Conservation (phyloP, 2,329 filamentous ascomycete species). For the Pyrenochaeta sp. region DNA sequence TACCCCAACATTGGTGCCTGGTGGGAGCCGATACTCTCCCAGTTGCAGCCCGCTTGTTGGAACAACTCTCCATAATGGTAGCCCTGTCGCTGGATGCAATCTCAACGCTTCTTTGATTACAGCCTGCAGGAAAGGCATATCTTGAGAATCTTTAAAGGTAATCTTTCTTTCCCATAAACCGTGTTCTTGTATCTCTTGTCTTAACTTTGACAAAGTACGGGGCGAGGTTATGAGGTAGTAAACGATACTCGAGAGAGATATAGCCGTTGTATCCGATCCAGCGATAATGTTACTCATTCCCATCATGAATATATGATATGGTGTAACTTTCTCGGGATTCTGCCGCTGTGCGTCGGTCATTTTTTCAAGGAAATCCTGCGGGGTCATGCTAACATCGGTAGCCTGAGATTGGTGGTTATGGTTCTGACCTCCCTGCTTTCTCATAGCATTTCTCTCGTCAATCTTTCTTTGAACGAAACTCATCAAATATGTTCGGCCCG, state of each 20-base stretch:
- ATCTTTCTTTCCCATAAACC: constrained; percentile 5
- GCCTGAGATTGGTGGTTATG: not conserved
- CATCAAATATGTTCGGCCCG: constrained; percentile 17
- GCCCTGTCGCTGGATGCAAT: constrained; percentile 32
- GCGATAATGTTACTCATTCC: constrained; percentile 50
- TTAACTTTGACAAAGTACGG: constrained; percentile 15
- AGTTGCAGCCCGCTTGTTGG: constrained; percentile 24
- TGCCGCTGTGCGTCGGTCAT: constrained; percentile 46
- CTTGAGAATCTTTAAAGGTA: constrained; percentile 29
- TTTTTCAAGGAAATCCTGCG: constrained; percentile 50
- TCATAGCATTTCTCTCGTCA: constrained; percentile 1
- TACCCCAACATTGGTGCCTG: constrained; percentile 30
- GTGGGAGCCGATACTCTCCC: constrained; percentile 22
- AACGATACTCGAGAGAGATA: constrained; percentile 40
- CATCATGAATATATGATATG: constrained; percentile 49
- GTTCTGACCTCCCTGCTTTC: not conserved
- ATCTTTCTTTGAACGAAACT: constrained; percentile 11
- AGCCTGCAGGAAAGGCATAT: constrained; percentile 42
- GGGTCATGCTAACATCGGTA: not conserved
- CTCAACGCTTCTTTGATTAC: constrained; percentile 37
- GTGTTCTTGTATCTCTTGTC: constrained; percentile 20
- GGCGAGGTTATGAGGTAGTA: constrained; percentile 32
- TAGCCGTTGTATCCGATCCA: constrained; percentile 56
- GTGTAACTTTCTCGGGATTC: constrained; percentile 48
- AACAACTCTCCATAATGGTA: constrained; percentile 32